Evolutionary conservation across 441 rosid genomes (phyloP).

Genomic region (Pelargonium australe): DNA sequence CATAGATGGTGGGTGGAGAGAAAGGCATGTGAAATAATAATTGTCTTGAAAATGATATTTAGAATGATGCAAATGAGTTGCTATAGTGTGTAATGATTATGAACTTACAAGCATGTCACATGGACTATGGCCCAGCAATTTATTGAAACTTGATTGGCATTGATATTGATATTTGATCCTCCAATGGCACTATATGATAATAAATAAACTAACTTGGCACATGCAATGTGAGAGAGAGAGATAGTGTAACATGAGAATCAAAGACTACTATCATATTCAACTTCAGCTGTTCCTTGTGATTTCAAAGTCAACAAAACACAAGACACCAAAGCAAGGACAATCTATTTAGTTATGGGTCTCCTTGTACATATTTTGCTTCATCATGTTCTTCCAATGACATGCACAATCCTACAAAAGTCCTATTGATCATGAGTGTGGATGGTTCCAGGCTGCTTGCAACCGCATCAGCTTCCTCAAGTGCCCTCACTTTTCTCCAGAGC

Average conservation of each 20-base stretch:
- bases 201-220: background rate
- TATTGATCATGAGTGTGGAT: background rate
- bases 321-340: no score
- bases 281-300: no score
- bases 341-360: background rate
- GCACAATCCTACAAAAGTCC: background rate
- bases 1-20: no score
- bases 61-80: no score
- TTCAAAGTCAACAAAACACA: no score
- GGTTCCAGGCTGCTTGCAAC: background rate
- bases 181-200: background rate
- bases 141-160: background rate
- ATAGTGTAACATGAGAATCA: no score
- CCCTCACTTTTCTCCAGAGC: constrained; percentile 79
- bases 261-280: no score
- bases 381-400: background rate
- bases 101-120: background rate
- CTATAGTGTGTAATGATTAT: background rate
- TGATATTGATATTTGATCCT: background rate
- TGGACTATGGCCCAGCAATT: background rate
- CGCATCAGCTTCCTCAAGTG: constrained; percentile 29
- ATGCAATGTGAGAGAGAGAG: background rate
- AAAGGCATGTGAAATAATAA: background rate
- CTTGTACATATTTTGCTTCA: background rate
- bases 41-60: background rate